A percentile compares a stretch with the other conserved stretches of the same genome.
Evolutionary conservation across 2,329 filamentous ascomycete species (phyloP).

Genomic region (Aureobasidium namibiae): DNA sequence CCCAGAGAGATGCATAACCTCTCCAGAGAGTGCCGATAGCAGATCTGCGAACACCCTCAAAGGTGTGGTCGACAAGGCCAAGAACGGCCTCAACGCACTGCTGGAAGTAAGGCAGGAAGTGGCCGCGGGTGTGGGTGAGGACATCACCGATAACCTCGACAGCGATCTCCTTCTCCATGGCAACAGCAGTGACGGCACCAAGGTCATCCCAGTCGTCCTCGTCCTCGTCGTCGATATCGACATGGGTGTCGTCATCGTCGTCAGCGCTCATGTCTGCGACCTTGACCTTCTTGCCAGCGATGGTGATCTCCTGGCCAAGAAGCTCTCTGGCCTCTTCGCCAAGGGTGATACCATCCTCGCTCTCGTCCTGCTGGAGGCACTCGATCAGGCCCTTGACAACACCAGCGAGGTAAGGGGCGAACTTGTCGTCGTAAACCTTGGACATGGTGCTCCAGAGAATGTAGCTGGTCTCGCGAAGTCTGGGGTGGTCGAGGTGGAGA

Average conservation of each 20-base stretch:
- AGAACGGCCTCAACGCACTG: slow-evolving; percentile 76
- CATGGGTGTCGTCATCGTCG: slow-evolving; percentile 50
- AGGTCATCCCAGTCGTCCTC: slow-evolving; percentile 81
- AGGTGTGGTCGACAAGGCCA: slow-evolving; percentile 76
- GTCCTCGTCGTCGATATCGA: slow-evolving; percentile 61
- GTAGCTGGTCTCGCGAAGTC: slow-evolving; percentile 92
- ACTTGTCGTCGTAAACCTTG: slow-evolving; percentile 83
- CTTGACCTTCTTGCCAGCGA: slow-evolving; percentile 80
- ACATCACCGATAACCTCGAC: slow-evolving; percentile 92
- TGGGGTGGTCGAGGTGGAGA: slow-evolving; percentile 76
- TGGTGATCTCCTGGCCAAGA: slow-evolving; percentile 64
- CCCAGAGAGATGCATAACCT: slow-evolving; percentile 83
- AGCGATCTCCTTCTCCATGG: slow-evolving; percentile 94
- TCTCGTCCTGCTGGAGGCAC: slow-evolving; percentile 82
- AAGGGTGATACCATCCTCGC: slow-evolving; percentile 67
- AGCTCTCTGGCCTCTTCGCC: slow-evolving; percentile 67
- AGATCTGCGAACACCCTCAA: slow-evolving; percentile 89
- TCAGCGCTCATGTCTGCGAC: slow-evolving; percentile 58
- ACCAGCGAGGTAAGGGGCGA: slow-evolving; percentile 67
- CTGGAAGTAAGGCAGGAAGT: slow-evolving; percentile 78
- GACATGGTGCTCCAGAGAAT: slow-evolving; percentile 93
- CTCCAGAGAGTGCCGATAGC: slow-evolving; percentile 88
- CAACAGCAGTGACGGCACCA: slow-evolving; percentile 76
- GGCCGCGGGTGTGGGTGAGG: slow-evolving; percentile 73
- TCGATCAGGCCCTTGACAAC: slow-evolving; percentile 75